These are phyloP conservation scores for Wickerhamomyces bovis DNA, from an alignment of 805 yeast species.

Conservation along the genomic window DNA sequence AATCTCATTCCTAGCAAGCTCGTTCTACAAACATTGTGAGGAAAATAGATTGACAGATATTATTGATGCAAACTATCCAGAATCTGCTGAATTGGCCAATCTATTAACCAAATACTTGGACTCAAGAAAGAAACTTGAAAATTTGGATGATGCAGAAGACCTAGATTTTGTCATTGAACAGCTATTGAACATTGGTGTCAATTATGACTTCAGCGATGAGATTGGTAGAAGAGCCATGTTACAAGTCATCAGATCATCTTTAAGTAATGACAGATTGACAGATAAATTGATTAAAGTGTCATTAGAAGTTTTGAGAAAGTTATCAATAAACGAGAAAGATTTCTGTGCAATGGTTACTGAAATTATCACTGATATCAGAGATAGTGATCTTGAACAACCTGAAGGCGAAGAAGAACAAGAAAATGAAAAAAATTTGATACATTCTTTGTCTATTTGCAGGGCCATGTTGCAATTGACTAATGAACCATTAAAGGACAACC, in stretches of 20 bases:
- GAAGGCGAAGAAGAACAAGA: conserved; percentile 23
- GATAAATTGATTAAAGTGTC: conserved; percentile 50
- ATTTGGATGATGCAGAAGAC: conserved; percentile 43
- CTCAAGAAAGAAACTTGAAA: conserved; percentile 30
- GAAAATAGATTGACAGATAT: conserved; percentile 44
- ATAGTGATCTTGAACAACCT: conserved; percentile 34
- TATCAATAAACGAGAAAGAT: conserved; percentile 77
- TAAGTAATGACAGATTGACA: conserved; percentile 50
- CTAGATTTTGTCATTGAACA: conserved; percentile 73
- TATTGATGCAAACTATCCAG: conserved; percentile 72
- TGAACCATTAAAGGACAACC: conserved; percentile 58
- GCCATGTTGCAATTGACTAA: conserved; percentile 63
- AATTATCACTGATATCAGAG: conserved; percentile 78
- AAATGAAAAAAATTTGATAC: conserved; percentile 41
- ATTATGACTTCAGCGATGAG: conserved; percentile 85
- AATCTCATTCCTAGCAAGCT: conserved; percentile 63
- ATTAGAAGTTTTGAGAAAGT: conserved; percentile 57
- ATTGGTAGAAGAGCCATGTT: conserved; percentile 79
- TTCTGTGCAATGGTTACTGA: conserved; percentile 82
- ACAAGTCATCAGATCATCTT: conserved; percentile 48
- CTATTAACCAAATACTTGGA: conserved; percentile 51
- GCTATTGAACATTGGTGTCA: conserved; percentile 55
- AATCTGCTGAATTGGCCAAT: conserved; percentile 63
- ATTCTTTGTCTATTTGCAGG: conserved; percentile 64
- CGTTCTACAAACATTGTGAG: conserved; percentile 59